Conservation (phyloP, 768 basidiomycete species). For the Mrakia hoshinonis region DNA sequence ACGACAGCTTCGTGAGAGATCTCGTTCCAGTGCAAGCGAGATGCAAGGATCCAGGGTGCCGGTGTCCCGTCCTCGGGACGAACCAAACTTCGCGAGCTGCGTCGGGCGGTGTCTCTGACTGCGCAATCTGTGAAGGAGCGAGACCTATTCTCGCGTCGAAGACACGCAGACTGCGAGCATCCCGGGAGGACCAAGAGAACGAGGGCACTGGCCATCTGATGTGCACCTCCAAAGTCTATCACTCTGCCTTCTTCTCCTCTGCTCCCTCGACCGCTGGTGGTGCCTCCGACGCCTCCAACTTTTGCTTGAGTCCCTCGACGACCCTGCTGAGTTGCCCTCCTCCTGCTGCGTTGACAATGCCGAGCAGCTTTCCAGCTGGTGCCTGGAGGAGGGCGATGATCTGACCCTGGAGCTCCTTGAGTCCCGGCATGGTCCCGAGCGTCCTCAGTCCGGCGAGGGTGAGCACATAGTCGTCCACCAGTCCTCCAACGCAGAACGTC, state of each 20-base stretch:
- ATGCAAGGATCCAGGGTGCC: too few relatives aligned
- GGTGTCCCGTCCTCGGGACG: too few relatives aligned
- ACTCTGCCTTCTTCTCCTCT: constrained; percentile 11
- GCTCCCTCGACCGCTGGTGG: not conserved
- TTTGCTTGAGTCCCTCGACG: constrained; percentile 23
- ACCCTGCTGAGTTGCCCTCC: constrained; percentile 26
- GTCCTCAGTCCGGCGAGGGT: constrained; percentile 5
- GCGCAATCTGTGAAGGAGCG: too few relatives aligned
- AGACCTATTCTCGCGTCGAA: too few relatives aligned
- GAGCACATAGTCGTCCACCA: constrained; percentile 19
- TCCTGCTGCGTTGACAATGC: constrained; percentile 5
- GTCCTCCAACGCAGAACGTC: constrained; percentile 25
- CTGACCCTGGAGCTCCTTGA: constrained; percentile 22
- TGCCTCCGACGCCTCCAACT: constrained; percentile 14
- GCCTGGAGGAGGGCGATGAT: constrained; percentile 15
- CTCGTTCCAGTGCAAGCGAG: too few relatives aligned
- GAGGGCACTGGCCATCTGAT: too few relatives aligned
- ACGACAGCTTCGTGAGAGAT: too few relatives aligned
- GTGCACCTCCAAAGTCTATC: too few relatives aligned
- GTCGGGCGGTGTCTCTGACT: too few relatives aligned
- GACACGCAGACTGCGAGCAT: too few relatives aligned
- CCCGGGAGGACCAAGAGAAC: too few relatives aligned
- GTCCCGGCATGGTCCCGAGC: constrained; percentile 17
- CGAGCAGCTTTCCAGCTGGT: constrained; percentile 14
- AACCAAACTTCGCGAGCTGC: too few relatives aligned